These are phyloP conservation scores for Theobroma grandiflorum DNA, from an alignment of 441 rosid genomes.

Conservation along the genomic window DNA sequence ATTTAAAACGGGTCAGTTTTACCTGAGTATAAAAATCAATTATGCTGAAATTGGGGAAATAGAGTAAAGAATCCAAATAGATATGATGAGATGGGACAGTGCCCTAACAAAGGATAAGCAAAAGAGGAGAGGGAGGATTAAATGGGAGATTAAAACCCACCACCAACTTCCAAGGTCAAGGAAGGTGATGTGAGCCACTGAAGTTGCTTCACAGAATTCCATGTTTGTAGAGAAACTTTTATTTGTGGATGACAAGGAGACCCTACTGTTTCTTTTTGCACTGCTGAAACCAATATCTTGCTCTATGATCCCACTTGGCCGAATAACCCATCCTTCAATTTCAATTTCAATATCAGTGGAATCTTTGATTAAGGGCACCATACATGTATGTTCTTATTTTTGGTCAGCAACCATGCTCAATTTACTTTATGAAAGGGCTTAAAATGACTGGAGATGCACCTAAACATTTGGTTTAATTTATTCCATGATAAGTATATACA, in stretches of 20 bases:
- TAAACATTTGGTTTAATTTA: not conserved
- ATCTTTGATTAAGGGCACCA: constrained; percentile 51
- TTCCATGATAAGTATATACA: too few species aligned
- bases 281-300: constrained; percentile 3
- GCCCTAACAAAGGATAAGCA: not conserved
- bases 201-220: constrained; percentile 38
- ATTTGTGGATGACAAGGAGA: constrained; percentile 36
- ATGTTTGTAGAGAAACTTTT: not conserved
- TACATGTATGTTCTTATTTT: not conserved
- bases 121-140: not conserved
- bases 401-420: constrained; percentile 12
- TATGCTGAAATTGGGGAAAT: not conserved
- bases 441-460: constrained; percentile 13
- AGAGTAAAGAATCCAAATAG: not conserved
- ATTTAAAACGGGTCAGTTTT: too few species aligned
- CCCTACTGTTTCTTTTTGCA: constrained; percentile 24
- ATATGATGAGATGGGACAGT: constrained; percentile 25
- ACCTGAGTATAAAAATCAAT: not conserved
- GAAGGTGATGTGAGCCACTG: constrained; percentile 22
- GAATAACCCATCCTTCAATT: not conserved
- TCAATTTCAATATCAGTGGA: constrained; percentile 40
- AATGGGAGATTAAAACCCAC: constrained; percentile 38
- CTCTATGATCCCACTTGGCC: constrained; percentile 11
- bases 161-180: constrained; percentile 23
- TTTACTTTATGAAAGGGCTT: not conserved